These are phyloP conservation scores for Aspergillus nidulans DNA, from an alignment of 495 filamentous ascomycete species.

Conservation along the genomic window DNA sequence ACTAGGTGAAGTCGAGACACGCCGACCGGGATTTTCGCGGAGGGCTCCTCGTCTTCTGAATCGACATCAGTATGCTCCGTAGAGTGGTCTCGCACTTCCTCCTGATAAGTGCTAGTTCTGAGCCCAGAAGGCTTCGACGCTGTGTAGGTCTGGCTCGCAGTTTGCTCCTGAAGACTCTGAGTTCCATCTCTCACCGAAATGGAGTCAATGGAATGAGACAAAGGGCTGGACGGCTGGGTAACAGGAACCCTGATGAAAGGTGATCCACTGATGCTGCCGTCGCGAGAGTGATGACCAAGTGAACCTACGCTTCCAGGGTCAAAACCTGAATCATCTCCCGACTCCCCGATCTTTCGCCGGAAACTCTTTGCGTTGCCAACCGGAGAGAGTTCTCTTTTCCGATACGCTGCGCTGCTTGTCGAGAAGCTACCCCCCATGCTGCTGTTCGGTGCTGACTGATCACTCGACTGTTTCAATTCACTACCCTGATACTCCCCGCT, in stretches of 20 bases:
- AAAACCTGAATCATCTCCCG: slow-evolving; percentile 15
- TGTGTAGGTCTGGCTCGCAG: slow-evolving; percentile 8
- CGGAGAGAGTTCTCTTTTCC: slow-evolving; percentile 27
- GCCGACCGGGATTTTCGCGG: slow-evolving; percentile 60
- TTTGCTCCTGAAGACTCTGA: slow-evolving; percentile 21
- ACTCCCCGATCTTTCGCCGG: slow-evolving; percentile 19
- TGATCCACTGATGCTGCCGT: slow-evolving; percentile 40
- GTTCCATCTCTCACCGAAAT: slow-evolving; percentile 22
- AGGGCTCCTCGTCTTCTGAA: slow-evolving; percentile 10
- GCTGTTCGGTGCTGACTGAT: slow-evolving; percentile 11
- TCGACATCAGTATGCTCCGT: slow-evolving; percentile 15
- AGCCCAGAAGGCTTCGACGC: slow-evolving; percentile 30
- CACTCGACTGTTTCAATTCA: slow-evolving; percentile 7
- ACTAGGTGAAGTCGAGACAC: slow-evolving; percentile 67
- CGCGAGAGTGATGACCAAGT: slow-evolving; percentile 27
- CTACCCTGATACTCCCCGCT: slow-evolving; percentile 11
- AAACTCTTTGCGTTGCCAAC: slow-evolving; percentile 16
- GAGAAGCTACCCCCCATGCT: slow-evolving; percentile 8
- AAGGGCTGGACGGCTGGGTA: slow-evolving; percentile 27
- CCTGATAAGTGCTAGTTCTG: slow-evolving; percentile 26
- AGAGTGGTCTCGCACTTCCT: slow-evolving; percentile 8
- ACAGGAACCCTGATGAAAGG: slow-evolving; percentile 36
- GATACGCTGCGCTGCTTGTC: slow-evolving; percentile 5
- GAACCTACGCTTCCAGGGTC: slow-evolving; percentile 18
- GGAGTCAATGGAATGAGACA: slow-evolving; percentile 34